Percentiles rank a stretch among this genome's conserved stretches.
Conservation (phyloP, 805 yeast genomes). For the Starmerella asiatica region DNA sequence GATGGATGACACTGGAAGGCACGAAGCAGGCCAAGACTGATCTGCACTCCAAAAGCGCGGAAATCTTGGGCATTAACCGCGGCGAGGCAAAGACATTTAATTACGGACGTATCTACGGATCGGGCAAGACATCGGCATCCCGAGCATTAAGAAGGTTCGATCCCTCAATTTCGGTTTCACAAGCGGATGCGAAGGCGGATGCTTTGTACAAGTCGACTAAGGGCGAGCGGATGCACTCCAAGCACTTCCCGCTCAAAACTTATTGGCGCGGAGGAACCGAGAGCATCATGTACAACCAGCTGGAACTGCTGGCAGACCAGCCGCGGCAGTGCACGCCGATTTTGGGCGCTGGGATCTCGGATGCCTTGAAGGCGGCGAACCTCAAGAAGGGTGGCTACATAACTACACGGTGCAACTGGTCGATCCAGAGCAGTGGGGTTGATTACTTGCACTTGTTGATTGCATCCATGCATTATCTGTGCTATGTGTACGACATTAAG, state of each 20-base stretch:
- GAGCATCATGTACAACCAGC: slow-evolving; percentile 74
- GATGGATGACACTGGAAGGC: slow-evolving; percentile 99
- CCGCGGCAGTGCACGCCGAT: slow-evolving; percentile 79
- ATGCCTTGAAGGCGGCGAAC: slow-evolving; percentile 56
- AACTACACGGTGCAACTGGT: slow-evolving; percentile 93
- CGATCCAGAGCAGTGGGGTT: slow-evolving; percentile 95
- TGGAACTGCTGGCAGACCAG: slow-evolving; percentile 76
- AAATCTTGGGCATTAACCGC: slow-evolving; percentile 74
- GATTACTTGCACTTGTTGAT: slow-evolving; percentile 80
- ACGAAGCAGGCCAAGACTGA: slow-evolving; percentile 85
- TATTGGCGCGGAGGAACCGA: slow-evolving; percentile 75
- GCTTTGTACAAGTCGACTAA: slow-evolving; percentile 69
- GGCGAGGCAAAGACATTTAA: slow-evolving; percentile 91
- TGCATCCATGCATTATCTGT: slow-evolving; percentile 75
- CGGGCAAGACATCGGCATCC: slow-evolving; percentile 84
- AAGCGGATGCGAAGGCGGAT: slow-evolving; percentile 53
- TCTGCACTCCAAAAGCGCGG: slow-evolving; percentile 86
- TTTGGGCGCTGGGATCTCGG: slow-evolving; percentile 83
- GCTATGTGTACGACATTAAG: slow-evolving; percentile 46
- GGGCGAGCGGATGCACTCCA: slow-evolving; percentile 37
- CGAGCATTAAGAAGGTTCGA: slow-evolving; percentile 74
- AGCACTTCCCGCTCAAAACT: slow-evolving; percentile 21
- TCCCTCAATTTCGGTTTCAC: slow-evolving; percentile 48
- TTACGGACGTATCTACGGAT: slow-evolving; percentile 95
- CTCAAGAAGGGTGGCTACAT: slow-evolving; percentile 50